A percentile compares a stretch with the other conserved stretches of the same genome.
Evolutionary conservation across 495 filamentous ascomycete genomes (phyloP).

Genomic region (Hypoxylon rickii): DNA sequence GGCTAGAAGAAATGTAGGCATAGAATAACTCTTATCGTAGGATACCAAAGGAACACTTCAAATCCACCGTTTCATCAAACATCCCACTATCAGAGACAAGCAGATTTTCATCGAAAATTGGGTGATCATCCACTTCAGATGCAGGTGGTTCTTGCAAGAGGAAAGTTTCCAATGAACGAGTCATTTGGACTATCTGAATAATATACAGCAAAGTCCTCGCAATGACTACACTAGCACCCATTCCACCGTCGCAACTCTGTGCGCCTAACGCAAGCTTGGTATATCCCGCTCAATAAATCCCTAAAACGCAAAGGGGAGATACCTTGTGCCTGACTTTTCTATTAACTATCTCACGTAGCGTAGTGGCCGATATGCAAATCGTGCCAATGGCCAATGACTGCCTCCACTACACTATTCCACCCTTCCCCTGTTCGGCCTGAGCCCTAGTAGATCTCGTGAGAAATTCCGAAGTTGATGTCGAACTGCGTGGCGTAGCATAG

Average conservation of each 20-base stretch:
- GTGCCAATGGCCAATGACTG: conserved; percentile 9
- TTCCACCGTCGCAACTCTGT: conserved; percentile 30
- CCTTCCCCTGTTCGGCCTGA: conserved; percentile 15
- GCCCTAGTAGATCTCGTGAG: conserved; percentile 35
- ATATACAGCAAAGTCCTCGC: conserved; percentile 42
- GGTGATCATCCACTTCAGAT: too few relatives aligned
- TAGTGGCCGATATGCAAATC: conserved; percentile 13
- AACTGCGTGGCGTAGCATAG: conserved; percentile 26
- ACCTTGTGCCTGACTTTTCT: conserved; percentile 18
- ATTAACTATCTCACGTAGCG: conserved; percentile 35
- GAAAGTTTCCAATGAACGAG: conserved; percentile 21
- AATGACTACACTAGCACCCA: conserved; percentile 32
- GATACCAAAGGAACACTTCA: too few relatives aligned
- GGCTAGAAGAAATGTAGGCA: too few relatives aligned
- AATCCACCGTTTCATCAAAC: too few relatives aligned
- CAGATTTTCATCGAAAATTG: too few relatives aligned
- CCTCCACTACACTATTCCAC: conserved; percentile 3
- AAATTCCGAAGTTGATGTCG: conserved; percentile 28
- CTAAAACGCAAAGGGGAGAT: conserved; percentile 1
- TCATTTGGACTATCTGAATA: conserved; percentile 42
- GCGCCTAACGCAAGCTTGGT: conserved; percentile 25
- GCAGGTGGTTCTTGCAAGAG: too few relatives aligned
- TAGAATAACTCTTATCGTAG: too few relatives aligned
- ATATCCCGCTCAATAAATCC: conserved; percentile 20
- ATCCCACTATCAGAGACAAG: too few relatives aligned